Percentiles rank a stretch among this genome's conserved stretches.
phyloP scores from a whole-genome alignment of 805 yeast genomes.

The Candida tibetensis region DNA sequence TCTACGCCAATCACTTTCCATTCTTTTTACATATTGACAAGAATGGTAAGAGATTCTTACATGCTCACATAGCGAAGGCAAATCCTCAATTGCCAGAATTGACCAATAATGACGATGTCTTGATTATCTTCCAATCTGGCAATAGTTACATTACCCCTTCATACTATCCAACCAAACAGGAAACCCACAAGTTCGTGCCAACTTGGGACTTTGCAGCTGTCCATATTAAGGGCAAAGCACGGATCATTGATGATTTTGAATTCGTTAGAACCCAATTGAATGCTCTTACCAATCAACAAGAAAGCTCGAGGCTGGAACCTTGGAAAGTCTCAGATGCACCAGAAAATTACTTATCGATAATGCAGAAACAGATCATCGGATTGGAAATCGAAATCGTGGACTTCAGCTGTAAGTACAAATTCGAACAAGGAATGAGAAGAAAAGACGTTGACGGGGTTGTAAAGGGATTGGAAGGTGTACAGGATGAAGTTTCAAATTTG shows the following conservation, averaged over 20 bases:
- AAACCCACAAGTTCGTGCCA: constrained; percentile 62
- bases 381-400: constrained; percentile 48
- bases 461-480: constrained; percentile 43
- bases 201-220: constrained; percentile 66
- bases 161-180: constrained; percentile 56
- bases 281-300: constrained; percentile 47
- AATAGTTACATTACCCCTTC: constrained; percentile 56
- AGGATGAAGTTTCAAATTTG: constrained; percentile 25
- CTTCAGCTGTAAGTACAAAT: constrained; percentile 54
- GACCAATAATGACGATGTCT: constrained; percentile 35
- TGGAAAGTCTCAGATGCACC: constrained; percentile 65
- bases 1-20: constrained; percentile 58
- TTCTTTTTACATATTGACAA: constrained; percentile 40
- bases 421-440: constrained; percentile 48
- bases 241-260: constrained; percentile 41
- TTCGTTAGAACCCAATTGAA: constrained; percentile 47
- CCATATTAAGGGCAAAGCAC: constrained; percentile 54
- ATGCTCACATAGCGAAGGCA: constrained; percentile 53
- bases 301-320: constrained; percentile 35
- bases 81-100: constrained; percentile 51
- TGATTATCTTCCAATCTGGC: constrained; percentile 51
- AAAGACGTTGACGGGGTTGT: constrained; percentile 53
- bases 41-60: constrained; percentile 39
- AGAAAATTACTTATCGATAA: constrained; percentile 37
- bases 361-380: constrained; percentile 54